Conservation (phyloP, 225 moss, liverwort and hornwort species). For the Sphagnum contortum region DNA sequence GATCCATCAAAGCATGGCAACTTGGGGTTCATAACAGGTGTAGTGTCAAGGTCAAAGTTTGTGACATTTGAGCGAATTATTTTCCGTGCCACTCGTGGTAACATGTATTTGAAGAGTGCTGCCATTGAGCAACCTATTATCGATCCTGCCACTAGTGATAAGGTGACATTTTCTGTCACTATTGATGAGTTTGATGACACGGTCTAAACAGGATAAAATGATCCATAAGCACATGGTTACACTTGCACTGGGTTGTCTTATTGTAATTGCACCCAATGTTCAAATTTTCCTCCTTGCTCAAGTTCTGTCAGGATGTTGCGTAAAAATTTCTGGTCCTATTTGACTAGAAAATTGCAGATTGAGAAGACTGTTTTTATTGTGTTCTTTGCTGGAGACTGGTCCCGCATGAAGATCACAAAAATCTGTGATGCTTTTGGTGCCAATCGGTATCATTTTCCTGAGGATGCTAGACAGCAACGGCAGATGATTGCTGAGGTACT, state of each 20-base stretch:
- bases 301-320: too few relatives aligned
- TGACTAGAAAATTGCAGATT: conserved; percentile 23
- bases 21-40: conserved; percentile 64
- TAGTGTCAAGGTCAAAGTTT: conserved; percentile 65
- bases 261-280: neutral
- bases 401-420: conserved; percentile 70
- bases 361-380: conserved; percentile 84
- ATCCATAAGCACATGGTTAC: too few relatives aligned
- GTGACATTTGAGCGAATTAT: conserved; percentile 79
- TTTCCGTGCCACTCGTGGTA: conserved; percentile 91
- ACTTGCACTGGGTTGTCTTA: too few relatives aligned
- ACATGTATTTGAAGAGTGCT: conserved; percentile 78
- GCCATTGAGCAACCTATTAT: conserved; percentile 52
- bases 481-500: conserved; percentile 69
- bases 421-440: conserved; percentile 92
- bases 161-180: conserved; percentile 23
- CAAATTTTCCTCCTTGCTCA: neutral
- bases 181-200: neutral
- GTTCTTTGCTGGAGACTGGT: conserved; percentile 77
- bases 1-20: conserved; percentile 54
- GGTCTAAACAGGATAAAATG: too few relatives aligned
- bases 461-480: conserved; percentile 53
- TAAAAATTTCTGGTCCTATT: too few relatives aligned
- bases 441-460: conserved; percentile 86
- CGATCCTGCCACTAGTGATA: conserved; percentile 74